Evolutionary conservation across 108 stramenopile genomes (phyloP), one percentile per base, ranked within the genome.

Genomic region (Skeletonema menzelii): DNA sequence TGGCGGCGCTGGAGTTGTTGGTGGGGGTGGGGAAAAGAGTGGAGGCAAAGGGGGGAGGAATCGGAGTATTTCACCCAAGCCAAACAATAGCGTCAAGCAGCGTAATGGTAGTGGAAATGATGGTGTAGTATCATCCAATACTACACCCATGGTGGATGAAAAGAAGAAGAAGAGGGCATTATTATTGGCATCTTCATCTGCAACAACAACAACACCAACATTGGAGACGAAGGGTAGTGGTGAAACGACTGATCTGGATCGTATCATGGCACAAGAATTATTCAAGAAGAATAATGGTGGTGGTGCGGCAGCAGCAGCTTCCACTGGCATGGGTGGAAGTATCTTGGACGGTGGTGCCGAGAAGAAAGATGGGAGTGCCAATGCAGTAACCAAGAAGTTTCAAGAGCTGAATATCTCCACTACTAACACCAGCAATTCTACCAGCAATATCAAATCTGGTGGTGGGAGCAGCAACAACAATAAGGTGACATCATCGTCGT

Each of bases 251-350:
- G 77, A 79, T 11, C 30, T 79, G 38, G 77, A 79, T 68, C 70
- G 70, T 0, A 79, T 79, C 61, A 79, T 79, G 77, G 70, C 77
- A 5, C 66, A 79, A 44, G 63, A 79, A 56, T 79, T 79, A 35
- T 40, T 70, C 44, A 79, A 67, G n/a, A 59, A 61, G 15, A 40
- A 40, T 32, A 32, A 32, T 32, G 31, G n/a, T n/a, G n/a, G n/a
- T 19, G 47, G 20, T 22, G 19, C 4, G 22, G 20, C 47, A 4
- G 49, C 20, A 4, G 49, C 49, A 20, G 22, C 49, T n/a, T 17
- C 49, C 1, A n/a, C 6, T 20, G 49, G 49, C 20, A 20, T 5
- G 22, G 22, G 4, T 0, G 22, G 49, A 7, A 22, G 46, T 44
- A 15, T 3, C 17, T 19, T 6, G 22, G 49, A 53, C 7, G 49